A percentile compares a stretch with the other conserved stretches of the same genome.
phyloP scores from a whole-genome alignment of 768 basidiomycete genomes.

The Sarcodon aspratus region DNA sequence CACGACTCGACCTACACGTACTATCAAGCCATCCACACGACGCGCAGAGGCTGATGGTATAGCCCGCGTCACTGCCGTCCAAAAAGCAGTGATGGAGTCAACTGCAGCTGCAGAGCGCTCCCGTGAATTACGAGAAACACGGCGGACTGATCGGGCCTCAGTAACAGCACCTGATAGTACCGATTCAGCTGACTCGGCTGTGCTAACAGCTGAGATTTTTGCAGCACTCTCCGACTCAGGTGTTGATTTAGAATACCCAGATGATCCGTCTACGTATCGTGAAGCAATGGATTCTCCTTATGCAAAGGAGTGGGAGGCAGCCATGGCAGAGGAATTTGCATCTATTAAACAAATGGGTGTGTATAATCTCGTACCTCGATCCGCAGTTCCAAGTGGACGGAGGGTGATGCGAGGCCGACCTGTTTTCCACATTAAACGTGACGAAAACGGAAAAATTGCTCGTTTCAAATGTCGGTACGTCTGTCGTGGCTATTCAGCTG shows the following conservation, averaged over 20 bases:
- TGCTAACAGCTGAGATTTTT: background rate
- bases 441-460: conserved; percentile 14
- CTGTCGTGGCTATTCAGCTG: conserved; percentile 24
- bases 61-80: background rate
- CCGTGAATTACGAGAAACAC: background rate
- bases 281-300: conserved; percentile 11
- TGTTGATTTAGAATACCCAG: conserved; percentile 7
- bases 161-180: conserved; percentile 4
- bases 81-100: conserved; percentile 2
- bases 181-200: background rate
- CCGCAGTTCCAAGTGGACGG: conserved; percentile 14
- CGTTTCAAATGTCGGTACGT: conserved; percentile 26
- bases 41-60: conserved; percentile 4
- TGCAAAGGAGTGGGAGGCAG: background rate
- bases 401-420: conserved; percentile 18
- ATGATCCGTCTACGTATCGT: conserved; percentile 9
- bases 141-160: conserved; percentile 1
- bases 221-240: conserved; percentile 9
- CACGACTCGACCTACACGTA: too few species aligned
- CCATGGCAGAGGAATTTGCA: conserved; percentile 3
- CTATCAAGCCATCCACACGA: conserved; percentile 7
- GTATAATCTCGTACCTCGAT: conserved; percentile 7
- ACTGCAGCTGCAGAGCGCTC: background rate
- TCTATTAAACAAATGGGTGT: conserved; percentile 5
- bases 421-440: conserved; percentile 22